Conservation (phyloP, 306 rosid species). For the Ammopiptanthus mongolicus region DNA sequence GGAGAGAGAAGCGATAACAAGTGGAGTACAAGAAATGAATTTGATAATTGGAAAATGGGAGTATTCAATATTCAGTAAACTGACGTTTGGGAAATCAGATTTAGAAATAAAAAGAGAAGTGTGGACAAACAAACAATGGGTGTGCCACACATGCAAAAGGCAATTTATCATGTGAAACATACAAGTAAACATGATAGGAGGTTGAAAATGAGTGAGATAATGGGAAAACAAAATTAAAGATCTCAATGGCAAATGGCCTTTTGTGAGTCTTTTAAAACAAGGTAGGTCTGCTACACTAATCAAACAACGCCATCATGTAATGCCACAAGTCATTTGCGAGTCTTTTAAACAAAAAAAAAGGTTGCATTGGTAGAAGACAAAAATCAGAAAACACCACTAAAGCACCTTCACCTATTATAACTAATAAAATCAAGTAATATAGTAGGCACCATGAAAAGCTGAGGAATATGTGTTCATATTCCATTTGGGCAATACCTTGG, state of each 20-base stretch:
- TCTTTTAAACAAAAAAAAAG: background rate
- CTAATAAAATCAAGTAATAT: background rate
- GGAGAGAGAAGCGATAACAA: background rate
- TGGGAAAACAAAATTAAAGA: background rate
- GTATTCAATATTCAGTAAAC: background rate
- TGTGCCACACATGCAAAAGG: background rate
- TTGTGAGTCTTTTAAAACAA: background rate
- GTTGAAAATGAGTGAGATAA: background rate
- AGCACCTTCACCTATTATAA: background rate
- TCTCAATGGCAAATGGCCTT: background rate
- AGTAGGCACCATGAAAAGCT: background rate
- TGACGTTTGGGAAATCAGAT: background rate
- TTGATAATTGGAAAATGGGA: background rate
- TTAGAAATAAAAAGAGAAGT: background rate
- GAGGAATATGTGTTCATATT: background rate
- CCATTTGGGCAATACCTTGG: slow-evolving; percentile 51
- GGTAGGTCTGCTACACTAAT: too few relatives aligned
- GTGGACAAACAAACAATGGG: background rate
- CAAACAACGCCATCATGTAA: too few relatives aligned
- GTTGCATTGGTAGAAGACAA: background rate
- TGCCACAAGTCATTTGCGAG: background rate
- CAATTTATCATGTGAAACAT: background rate
- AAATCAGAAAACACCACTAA: background rate
- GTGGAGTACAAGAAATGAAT: background rate
- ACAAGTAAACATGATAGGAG: background rate